phyloP scores from a whole-genome alignment of 1,139 yeast genomes.

The Yamadazyma songkhlaensis region DNA sequence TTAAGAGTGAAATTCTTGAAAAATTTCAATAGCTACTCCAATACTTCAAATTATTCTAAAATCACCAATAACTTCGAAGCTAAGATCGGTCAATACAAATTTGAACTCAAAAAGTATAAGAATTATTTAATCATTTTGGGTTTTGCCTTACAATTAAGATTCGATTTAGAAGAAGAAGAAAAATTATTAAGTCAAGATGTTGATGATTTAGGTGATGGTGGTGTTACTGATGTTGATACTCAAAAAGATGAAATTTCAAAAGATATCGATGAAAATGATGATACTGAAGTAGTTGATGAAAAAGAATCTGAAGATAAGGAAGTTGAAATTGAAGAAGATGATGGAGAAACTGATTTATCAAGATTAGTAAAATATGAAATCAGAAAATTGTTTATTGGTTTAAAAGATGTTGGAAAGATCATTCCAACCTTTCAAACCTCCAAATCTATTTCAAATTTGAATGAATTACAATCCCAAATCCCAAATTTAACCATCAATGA shows the following conservation, averaged over 20 bases:
- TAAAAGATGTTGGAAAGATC: slow-evolving; percentile 35
- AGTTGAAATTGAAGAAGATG: slow-evolving; percentile 8
- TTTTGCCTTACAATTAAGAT: slow-evolving; percentile 46
- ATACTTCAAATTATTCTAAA: slow-evolving; percentile 34
- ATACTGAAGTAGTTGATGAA: slow-evolving; percentile 2
- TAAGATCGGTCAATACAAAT: slow-evolving; percentile 40
- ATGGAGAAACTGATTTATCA: slow-evolving; percentile 32
- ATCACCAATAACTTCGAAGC: slow-evolving; percentile 38
- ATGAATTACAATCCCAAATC: slow-evolving; percentile 19
- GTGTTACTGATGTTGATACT: slow-evolving; percentile 4
- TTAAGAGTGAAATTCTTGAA: slow-evolving; percentile 30
- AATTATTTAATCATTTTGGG: slow-evolving; percentile 46
- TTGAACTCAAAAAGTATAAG: slow-evolving; percentile 45
- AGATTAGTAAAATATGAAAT: slow-evolving; percentile 36
- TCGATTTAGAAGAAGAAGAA: slow-evolving; percentile 39
- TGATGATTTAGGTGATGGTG: slow-evolving; percentile 1
- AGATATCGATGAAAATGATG: too few species aligned
- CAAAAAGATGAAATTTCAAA: not conserved
- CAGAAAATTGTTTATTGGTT: slow-evolving; percentile 31
- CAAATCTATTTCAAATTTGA: slow-evolving; percentile 30
- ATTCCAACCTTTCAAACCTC: slow-evolving; percentile 39
- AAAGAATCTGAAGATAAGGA: slow-evolving; percentile 1
- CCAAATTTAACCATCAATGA: slow-evolving; percentile 17
- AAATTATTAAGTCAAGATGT: slow-evolving; percentile 8
- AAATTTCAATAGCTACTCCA: slow-evolving; percentile 25